Evolutionary conservation across 208 protist species (phyloP), one percentile per base, ranked within the genome.

Genomic region (Acanthamoeba lenticulata): DNA sequence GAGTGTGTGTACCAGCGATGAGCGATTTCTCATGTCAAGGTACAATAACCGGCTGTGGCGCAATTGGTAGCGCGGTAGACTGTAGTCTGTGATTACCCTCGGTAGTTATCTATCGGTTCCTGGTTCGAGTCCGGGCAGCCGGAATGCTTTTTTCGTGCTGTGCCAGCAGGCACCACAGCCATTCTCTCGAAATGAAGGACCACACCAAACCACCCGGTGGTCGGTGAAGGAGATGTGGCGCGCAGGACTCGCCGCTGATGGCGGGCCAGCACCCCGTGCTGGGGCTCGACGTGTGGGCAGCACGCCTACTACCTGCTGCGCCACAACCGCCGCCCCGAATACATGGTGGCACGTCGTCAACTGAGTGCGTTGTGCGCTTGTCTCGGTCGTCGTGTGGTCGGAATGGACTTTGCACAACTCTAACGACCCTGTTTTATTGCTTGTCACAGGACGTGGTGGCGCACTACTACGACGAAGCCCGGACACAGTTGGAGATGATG

Each of bases 221-320:
- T n/a, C n/a, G n/a, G n/a, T 69, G 13, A 42, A 11, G 11, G 34
- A 32, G 9, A 6, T 74, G 65, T 21, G 32, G n/a, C n/a, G 36
- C 6, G 67, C 32, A 77, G 67, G 67, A 77, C 36, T 77, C 67
- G 95, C 98, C 98, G 52, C 89, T 98, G 52, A 97, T 96, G 38
- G 96, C 97, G 90, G 44, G 38, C 42, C 92, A 98, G 2, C 95
- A 96, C 89, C 98, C 98, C 13, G 90, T 99, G 34, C 94, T 99
- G 29, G 93, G 97, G 77, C 98, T 98, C 94, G 98, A 99, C 96
- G 97, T 99, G 91, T 99, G 98, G 98, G 98, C n/a, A 99, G 96
- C 98, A 99, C 96, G 98, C 98, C 32, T 99, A 98, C 97, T 99
- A 99, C 96, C 97, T 99, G 90, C 98, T 98, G 96, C 98, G 98